Conservation (phyloP, 2,329 filamentous ascomycete genomes). For the Trichoderma oligosporum region DNA sequence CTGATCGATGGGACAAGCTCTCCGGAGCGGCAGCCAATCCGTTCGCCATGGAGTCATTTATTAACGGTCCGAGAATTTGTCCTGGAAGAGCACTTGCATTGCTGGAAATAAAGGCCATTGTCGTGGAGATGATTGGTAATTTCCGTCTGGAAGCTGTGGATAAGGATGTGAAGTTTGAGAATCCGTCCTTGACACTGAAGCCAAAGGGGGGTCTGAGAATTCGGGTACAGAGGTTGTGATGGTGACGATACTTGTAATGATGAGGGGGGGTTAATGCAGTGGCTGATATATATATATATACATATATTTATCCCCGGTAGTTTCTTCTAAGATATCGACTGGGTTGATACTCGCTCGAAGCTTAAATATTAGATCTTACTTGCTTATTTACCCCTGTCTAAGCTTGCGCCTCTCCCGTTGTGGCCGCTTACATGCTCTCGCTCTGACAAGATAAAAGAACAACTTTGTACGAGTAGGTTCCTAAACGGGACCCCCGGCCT, state of each 20-base stretch:
- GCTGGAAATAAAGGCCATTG: slow-evolving; percentile 38
- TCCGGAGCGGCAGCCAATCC: slow-evolving; percentile 26
- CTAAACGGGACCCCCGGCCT: no score
- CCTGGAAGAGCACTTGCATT: slow-evolving; percentile 37
- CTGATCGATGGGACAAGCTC: slow-evolving; percentile 37
- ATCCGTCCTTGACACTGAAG: slow-evolving; percentile 28
- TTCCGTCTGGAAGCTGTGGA: slow-evolving; percentile 26
- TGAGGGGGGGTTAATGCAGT: background rate
- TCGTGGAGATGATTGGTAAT: slow-evolving; percentile 32
- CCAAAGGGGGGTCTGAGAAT: slow-evolving; percentile 22
- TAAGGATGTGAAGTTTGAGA: slow-evolving; percentile 25
- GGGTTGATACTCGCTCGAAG: no score
- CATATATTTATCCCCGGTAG: no score
- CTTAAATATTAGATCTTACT: no score
- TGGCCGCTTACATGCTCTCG: no score
- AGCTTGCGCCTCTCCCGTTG: no score
- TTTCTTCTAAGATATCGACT: no score
- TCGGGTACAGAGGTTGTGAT: background rate
- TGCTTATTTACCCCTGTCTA: no score
- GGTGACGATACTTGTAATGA: background rate
- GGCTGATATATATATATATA: background rate
- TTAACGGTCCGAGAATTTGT: slow-evolving; percentile 37
- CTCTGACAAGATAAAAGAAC: no score
- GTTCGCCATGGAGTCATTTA: slow-evolving; percentile 36
- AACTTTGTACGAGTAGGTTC: no score